Percentiles rank a stretch among this genome's conserved stretches.
These are phyloP conservation scores for Goffeauzyma gilvescens DNA, from an alignment of 768 basidiomycete species.

Conservation along the genomic window DNA sequence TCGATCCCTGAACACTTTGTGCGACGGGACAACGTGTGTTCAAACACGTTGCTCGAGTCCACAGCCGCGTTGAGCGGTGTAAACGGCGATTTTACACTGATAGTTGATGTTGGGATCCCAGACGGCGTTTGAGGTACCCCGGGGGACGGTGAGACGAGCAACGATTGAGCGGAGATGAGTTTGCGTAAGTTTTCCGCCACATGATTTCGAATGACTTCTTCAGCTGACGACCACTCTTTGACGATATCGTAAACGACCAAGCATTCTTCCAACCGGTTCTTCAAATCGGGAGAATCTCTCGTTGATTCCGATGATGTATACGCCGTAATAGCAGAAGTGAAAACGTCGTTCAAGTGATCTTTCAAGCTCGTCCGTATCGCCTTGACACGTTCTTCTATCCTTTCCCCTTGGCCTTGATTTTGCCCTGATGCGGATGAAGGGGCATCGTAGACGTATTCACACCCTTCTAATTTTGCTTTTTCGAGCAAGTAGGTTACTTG, in stretches of 20 bases:
- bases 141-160: conserved; percentile 52
- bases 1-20: background rate
- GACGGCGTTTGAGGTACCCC: conserved; percentile 49
- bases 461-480: conserved; percentile 59
- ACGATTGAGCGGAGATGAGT: conserved; percentile 56
- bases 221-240: conserved; percentile 67
- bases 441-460: conserved; percentile 42
- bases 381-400: too few species aligned
- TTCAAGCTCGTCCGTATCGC: too few species aligned
- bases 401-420: background rate
- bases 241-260: conserved; percentile 37
- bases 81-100: too few species aligned
- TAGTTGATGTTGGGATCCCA: too few species aligned
- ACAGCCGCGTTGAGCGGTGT: background rate
- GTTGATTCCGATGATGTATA: too few species aligned
- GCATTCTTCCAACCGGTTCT: too few species aligned
- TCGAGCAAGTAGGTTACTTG: conserved; percentile 75
- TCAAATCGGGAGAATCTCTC: too few species aligned
- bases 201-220: conserved; percentile 58
- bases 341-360: too few species aligned
- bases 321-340: too few species aligned
- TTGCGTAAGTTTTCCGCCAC: conserved; percentile 47
- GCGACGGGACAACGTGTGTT: conserved; percentile 4
- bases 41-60: conserved; percentile 1
- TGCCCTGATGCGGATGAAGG: background rate